Conservation (phyloP, 352 stramenopile species). For the Pythium periplocum region DNA sequence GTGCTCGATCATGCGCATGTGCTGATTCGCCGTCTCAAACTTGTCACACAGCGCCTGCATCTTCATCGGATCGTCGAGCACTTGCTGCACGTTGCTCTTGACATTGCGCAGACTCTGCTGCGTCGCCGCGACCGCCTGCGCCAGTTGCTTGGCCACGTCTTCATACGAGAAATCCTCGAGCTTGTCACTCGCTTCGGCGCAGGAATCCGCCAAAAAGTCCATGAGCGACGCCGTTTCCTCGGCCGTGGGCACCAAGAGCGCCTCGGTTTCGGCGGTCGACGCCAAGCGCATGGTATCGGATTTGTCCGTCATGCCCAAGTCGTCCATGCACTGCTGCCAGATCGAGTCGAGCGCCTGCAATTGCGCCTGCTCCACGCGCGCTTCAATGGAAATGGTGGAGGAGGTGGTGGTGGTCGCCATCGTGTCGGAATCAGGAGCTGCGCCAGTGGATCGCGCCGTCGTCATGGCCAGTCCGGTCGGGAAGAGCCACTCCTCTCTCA, state of each 20-base stretch:
- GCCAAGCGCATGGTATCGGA: neutral
- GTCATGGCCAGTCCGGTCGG: too few species aligned
- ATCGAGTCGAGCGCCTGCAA: constrained; percentile 49
- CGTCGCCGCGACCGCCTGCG: constrained; percentile 47
- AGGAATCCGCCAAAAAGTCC: constrained; percentile 59
- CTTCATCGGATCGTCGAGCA: constrained; percentile 61
- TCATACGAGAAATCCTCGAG: constrained; percentile 46
- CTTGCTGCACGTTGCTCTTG: constrained; percentile 39
- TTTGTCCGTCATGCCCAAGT: constrained; percentile 1
- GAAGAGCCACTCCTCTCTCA: too few species aligned
- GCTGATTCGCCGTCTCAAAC: constrained; percentile 37
- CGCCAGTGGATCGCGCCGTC: too few species aligned
- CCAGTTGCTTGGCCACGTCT: constrained; percentile 47
- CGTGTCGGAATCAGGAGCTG: too few species aligned
- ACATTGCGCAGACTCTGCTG: constrained; percentile 63
- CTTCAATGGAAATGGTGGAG: too few species aligned
- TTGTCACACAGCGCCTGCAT: constrained; percentile 52
- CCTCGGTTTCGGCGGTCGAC: too few species aligned
- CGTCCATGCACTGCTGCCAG: constrained; percentile 41
- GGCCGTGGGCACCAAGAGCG: neutral
- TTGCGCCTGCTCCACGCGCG: constrained; percentile 29
- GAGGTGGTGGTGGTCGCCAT: too few species aligned
- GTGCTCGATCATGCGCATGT: constrained; percentile 30
- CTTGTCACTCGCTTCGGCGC: constrained; percentile 48
- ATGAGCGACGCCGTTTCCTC: constrained; percentile 42